Percentiles rank a stretch among this genome's conserved stretches.
Evolutionary conservation across 2,329 filamentous ascomycete genomes (phyloP).

Genomic region (Paecilomyces sp.): DNA sequence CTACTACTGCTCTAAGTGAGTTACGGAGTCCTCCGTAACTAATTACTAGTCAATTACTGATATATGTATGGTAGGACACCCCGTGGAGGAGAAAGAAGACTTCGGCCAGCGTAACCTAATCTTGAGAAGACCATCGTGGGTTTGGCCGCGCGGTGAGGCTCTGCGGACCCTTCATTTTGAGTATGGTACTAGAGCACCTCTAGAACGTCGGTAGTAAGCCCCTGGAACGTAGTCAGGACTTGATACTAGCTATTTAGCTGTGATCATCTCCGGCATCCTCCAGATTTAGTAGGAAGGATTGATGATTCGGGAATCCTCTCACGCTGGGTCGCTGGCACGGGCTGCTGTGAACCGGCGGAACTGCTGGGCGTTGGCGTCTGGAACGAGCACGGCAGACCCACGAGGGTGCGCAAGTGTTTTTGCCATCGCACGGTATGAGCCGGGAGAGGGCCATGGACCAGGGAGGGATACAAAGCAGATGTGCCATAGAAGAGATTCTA

Average conservation of each 20-base stretch:
- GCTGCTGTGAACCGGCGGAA: neutral
- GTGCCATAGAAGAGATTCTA: neutral
- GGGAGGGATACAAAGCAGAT: neutral
- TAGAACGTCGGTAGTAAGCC: neutral
- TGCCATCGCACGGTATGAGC: constrained; percentile 2
- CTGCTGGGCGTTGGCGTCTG: neutral
- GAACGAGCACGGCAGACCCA: neutral
- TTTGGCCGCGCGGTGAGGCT: neutral
- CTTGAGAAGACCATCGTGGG: neutral
- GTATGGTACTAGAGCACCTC: neutral
- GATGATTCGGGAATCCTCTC: neutral
- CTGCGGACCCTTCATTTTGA: neutral
- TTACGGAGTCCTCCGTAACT: no score
- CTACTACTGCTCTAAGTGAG: no score
- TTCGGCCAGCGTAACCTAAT: neutral
- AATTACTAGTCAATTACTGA: no score
- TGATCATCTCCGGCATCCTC: neutral
- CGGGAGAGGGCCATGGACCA: neutral
- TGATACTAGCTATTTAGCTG: neutral
- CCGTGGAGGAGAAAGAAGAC: neutral
- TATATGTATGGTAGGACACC: no score
- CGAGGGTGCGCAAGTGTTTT: constrained; percentile 4
- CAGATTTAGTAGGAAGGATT: neutral
- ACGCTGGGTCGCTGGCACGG: neutral
- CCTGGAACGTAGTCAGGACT: no score